Evolutionary conservation across 495 filamentous ascomycete genomes (phyloP).

Genomic region (Clohesyomyces aquaticus): DNA sequence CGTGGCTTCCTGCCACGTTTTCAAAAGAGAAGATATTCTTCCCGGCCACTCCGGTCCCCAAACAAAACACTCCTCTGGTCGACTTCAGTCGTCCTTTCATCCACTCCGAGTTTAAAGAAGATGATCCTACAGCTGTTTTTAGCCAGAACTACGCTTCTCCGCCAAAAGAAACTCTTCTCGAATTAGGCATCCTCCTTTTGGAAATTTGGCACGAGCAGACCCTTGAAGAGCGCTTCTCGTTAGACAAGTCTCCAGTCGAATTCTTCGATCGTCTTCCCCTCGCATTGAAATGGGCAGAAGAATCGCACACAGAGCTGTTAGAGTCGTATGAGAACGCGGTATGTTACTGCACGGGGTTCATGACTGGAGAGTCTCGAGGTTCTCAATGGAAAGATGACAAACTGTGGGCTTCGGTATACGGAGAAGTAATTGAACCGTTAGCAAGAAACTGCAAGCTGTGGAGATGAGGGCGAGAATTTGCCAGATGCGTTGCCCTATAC

Average conservation of each 20-base stretch:
- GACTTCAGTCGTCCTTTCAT: conserved; percentile 3
- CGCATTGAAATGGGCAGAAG: conserved; percentile 8
- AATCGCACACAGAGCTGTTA: not conserved
- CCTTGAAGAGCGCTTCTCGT: not conserved
- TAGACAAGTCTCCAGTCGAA: not conserved
- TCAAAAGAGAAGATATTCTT: not conserved
- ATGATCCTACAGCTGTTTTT: not conserved
- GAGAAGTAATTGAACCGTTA: not conserved
- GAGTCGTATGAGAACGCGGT: not conserved
- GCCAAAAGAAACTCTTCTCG: conserved; percentile 4
- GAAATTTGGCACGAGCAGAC: conserved; percentile 6
- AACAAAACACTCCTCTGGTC: not conserved
- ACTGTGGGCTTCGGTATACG: not conserved
- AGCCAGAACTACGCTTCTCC: not conserved
- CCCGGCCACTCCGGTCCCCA: not conserved
- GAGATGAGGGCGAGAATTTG: too few species aligned
- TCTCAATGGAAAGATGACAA: conserved; percentile 1
- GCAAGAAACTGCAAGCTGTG: conserved; percentile 5
- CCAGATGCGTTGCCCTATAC: too few species aligned
- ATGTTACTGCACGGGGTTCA: not conserved
- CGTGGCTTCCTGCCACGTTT: not conserved
- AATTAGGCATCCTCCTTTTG: not conserved
- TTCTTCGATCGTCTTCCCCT: not conserved
- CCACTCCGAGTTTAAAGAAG: not conserved
- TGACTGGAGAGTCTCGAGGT: not conserved